A percentile compares a stretch with the other conserved stretches of the same genome.
Conservation (phyloP, 805 yeast genomes). For the Yarrowia porcina region DNA sequence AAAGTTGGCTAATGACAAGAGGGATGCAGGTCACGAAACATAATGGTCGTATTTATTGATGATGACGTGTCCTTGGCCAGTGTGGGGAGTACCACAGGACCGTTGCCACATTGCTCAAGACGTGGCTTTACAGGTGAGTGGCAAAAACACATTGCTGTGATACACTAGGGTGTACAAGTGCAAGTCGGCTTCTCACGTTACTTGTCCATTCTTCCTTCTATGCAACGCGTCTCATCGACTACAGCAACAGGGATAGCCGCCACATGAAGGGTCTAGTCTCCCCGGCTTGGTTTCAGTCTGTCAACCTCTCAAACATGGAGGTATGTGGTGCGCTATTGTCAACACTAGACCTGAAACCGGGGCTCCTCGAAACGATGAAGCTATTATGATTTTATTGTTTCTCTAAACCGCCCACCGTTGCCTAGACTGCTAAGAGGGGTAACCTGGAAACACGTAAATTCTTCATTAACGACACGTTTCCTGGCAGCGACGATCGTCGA, state of each 20-base stretch:
- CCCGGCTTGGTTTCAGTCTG: too few relatives aligned
- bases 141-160: background rate
- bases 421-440: too few relatives aligned
- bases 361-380: background rate
- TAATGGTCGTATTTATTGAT: background rate
- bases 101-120: background rate
- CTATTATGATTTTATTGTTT: background rate
- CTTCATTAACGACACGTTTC: background rate
- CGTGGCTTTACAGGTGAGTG: too few relatives aligned
- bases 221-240: background rate
- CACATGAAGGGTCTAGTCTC: background rate
- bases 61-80: background rate
- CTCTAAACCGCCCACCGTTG: too few relatives aligned
- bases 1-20: background rate
- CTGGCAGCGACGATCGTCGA: background rate
- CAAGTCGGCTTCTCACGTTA: too few relatives aligned
- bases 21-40: conserved; percentile 10
- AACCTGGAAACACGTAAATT: too few relatives aligned
- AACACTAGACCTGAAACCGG: background rate
- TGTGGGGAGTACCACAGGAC: background rate
- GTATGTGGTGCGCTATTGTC: too few relatives aligned
- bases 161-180: too few relatives aligned
- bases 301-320: too few relatives aligned
- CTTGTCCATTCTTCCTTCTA: background rate
- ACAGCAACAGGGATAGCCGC: background rate